A percentile compares a stretch with the other conserved stretches of the same genome.
Conservation (phyloP, 2,329 filamentous ascomycete species). For the Aureobasidium musti region DNA sequence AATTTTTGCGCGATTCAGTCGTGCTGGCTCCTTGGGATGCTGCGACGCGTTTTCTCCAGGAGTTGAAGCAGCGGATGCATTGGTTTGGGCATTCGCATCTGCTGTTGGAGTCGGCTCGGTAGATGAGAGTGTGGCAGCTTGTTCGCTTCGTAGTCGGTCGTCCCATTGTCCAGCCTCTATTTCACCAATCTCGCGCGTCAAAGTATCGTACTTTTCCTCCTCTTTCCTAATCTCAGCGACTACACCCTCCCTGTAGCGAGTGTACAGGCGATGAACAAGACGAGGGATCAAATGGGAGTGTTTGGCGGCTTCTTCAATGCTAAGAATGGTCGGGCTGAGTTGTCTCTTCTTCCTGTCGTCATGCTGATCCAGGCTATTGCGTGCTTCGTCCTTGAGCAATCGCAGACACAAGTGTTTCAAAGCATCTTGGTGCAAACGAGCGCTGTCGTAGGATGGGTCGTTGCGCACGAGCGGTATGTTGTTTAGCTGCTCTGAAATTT, state of each 20-base stretch:
- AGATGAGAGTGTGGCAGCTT: background rate
- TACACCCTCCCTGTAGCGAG: slow-evolving; percentile 68
- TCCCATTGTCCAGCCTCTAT: slow-evolving; percentile 64
- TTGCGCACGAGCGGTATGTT: slow-evolving; percentile 71
- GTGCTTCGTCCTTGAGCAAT: slow-evolving; percentile 72
- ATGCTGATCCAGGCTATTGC: slow-evolving; percentile 41
- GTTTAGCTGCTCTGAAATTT: slow-evolving; percentile 73
- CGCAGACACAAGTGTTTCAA: slow-evolving; percentile 76
- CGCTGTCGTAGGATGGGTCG: slow-evolving; percentile 69
- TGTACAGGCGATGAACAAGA: slow-evolving; percentile 73
- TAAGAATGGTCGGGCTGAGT: slow-evolving; percentile 63
- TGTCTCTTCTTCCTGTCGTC: slow-evolving; percentile 67
- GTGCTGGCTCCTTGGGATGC: slow-evolving; percentile 13
- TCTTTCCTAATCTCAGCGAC: slow-evolving; percentile 72
- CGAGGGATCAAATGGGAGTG: slow-evolving; percentile 68
- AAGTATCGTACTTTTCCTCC: slow-evolving; percentile 64
- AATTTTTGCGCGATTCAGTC: slow-evolving; percentile 38
- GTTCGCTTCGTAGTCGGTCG: slow-evolving; percentile 40
- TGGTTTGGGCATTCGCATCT: background rate
- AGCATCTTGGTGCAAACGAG: slow-evolving; percentile 73
- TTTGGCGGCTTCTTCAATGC: slow-evolving; percentile 65
- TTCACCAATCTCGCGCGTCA: slow-evolving; percentile 68
- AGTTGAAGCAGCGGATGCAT: background rate
- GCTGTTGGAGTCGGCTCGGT: background rate
- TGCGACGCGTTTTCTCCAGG: background rate